A percentile compares a stretch with the other conserved stretches of the same genome.
phyloP scores from a whole-genome alignment of 139 green algal genomes.

The Tetraselmis chui region DNA sequence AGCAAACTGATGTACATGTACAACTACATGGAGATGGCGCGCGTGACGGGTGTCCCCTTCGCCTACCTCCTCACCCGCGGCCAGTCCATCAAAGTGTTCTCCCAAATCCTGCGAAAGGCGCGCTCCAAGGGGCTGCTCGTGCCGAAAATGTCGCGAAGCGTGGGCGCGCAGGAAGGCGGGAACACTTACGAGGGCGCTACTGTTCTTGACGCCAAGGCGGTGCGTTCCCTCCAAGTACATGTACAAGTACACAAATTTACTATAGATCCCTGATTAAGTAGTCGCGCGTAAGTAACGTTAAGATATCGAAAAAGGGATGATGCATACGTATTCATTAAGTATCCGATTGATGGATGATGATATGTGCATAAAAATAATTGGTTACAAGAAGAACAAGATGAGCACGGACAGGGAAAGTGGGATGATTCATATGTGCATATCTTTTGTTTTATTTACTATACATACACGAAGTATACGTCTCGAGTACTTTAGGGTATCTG shows the following conservation, averaged over 20 bases:
- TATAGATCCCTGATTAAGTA: not conserved
- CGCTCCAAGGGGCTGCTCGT: slow-evolving; percentile 68
- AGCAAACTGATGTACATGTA: slow-evolving; percentile 99
- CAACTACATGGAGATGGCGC: slow-evolving; percentile 99
- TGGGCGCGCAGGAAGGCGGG: slow-evolving; percentile 32
- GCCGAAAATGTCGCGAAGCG: slow-evolving; percentile 58
- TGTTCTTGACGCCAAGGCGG: slow-evolving; percentile 87
- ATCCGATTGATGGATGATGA: too few relatives aligned
- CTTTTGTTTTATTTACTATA: too few relatives aligned
- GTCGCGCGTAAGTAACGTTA: not conserved
- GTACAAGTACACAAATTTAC: not conserved
- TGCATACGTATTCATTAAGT: too few relatives aligned
- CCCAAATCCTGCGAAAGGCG: slow-evolving; percentile 91
- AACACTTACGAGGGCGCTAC: slow-evolving; percentile 94
- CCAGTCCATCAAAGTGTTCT: slow-evolving; percentile 84
- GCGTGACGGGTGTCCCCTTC: slow-evolving; percentile 68
- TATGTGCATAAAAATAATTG: too few relatives aligned
- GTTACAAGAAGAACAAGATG: too few relatives aligned
- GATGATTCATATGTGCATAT: too few relatives aligned
- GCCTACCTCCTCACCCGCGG: slow-evolving; percentile 37
- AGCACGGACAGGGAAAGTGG: too few relatives aligned
- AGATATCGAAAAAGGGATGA: too few relatives aligned
- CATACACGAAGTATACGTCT: too few relatives aligned
- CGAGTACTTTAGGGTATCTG: too few relatives aligned
- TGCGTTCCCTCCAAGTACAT: not conserved